phyloP scores from a whole-genome alignment of 495 filamentous ascomycete genomes.

The Pseudotulostoma volvatum region DNA sequence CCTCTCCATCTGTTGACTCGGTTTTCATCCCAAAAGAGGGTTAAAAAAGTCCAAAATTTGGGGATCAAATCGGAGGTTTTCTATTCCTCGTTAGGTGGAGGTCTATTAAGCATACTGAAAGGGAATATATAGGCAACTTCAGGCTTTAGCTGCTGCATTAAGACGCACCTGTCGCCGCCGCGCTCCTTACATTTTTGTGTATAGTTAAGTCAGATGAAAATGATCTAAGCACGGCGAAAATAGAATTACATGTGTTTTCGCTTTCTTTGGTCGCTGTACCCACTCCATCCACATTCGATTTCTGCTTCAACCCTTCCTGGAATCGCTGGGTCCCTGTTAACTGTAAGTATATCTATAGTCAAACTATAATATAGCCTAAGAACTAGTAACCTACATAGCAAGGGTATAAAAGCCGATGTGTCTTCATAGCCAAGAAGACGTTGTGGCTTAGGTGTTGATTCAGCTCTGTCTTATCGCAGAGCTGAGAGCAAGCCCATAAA shows the following conservation, averaged over 20 bases:
- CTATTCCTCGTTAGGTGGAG: not conserved
- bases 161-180: not conserved
- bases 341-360: constrained; percentile 4
- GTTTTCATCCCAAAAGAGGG: not conserved
- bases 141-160: not conserved
- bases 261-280: not conserved
- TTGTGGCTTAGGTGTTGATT: not conserved
- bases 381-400: not conserved
- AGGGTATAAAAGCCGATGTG: not conserved
- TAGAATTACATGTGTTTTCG: not conserved
- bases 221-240: too few relatives aligned
- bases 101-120: not conserved
- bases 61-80: not conserved
- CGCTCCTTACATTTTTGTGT: not conserved
- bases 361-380: not conserved
- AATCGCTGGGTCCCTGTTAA: not conserved
- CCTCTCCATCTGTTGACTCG: not conserved
- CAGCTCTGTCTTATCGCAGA: not conserved
- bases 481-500: not conserved
- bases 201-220: not conserved
- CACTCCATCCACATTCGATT: not conserved
- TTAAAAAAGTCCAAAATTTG: constrained; percentile 1
- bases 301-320: not conserved
- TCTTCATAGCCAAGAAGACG: not conserved
- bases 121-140: not conserved